Percentiles rank a stretch among this genome's conserved stretches.
These are phyloP conservation scores for Mycena sanguinolenta DNA, from an alignment of 768 basidiomycete genomes.

Conservation along the genomic window DNA sequence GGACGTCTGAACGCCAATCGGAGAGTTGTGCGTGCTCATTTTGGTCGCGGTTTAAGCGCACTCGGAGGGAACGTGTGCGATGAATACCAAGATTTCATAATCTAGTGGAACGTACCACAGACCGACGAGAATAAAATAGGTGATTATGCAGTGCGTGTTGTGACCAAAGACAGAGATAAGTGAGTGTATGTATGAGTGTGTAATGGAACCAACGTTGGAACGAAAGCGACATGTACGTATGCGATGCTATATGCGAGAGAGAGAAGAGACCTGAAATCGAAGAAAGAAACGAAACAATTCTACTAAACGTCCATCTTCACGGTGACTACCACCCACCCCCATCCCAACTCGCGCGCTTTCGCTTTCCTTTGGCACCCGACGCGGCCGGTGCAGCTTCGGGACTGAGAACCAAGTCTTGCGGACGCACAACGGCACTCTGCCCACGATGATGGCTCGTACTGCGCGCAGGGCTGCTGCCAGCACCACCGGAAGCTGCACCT, in stretches of 20 bases:
- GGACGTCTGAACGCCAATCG: too few species aligned
- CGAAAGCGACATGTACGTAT: conserved; percentile 3
- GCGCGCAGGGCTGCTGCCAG: conserved; percentile 17
- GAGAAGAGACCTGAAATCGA: not conserved
- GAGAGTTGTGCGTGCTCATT: too few species aligned
- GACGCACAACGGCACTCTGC: conserved; percentile 57
- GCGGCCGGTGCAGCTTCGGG: conserved; percentile 23
- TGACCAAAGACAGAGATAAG: not conserved
- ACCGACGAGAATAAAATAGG: conserved; percentile 1
- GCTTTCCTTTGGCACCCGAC: conserved; percentile 41
- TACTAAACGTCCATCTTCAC: not conserved
- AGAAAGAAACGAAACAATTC: not conserved
- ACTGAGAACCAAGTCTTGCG: conserved; percentile 53
- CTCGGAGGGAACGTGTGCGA: too few species aligned
- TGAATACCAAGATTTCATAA: too few species aligned
- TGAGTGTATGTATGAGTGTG: not conserved
- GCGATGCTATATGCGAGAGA: not conserved
- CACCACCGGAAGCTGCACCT: not conserved
- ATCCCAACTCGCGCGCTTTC: conserved; percentile 63
- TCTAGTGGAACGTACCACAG: too few species aligned
- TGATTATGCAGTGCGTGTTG: conserved; percentile 3
- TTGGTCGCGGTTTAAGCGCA: too few species aligned
- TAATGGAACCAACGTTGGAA: not conserved
- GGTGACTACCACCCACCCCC: conserved; percentile 44
- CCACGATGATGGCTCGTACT: conserved; percentile 53